Evolutionary conservation across 306 rosid genomes (phyloP).

Genomic region (Pterocarpus macrocarpus): DNA sequence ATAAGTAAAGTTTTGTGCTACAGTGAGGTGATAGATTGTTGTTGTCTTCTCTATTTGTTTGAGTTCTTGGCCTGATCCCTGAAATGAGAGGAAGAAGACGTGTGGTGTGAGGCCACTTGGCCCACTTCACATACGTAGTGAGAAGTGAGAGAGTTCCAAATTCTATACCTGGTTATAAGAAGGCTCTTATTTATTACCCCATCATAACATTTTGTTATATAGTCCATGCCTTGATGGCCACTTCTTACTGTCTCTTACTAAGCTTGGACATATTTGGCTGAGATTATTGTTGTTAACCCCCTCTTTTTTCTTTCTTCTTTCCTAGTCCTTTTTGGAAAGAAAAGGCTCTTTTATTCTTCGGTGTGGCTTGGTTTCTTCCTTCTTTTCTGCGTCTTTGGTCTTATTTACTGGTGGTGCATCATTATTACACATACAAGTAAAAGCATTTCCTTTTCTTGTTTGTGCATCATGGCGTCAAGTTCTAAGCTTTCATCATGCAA

Average conservation of each 20-base stretch:
- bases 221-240: neutral
- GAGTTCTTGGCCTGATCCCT: neutral
- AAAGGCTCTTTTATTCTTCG: conserved; percentile 29
- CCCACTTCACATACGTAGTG: conserved; percentile 28
- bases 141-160: conserved; percentile 15
- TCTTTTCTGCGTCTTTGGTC: conserved; percentile 37
- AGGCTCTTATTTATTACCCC: neutral
- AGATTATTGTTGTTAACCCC: too few species aligned
- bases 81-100: conserved; percentile 2
- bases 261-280: too few species aligned
- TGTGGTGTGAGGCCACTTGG: neutral
- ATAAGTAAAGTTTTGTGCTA: neutral
- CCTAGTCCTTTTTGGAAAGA: neutral
- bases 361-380: conserved; percentile 7
- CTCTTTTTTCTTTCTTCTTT: too few species aligned
- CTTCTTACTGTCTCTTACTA: neutral
- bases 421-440: conserved; percentile 54
- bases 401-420: conserved; percentile 45
- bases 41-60: conserved; percentile 9
- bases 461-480: conserved; percentile 49
- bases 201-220: neutral
- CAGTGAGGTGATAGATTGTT: conserved; percentile 25
- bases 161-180: neutral
- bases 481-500: conserved; percentile 41
- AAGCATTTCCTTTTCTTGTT: conserved; percentile 37